Base-by-base conservation (phyloP, 805 yeast genomes). In the Hanseniaspora osmophila region DNA sequence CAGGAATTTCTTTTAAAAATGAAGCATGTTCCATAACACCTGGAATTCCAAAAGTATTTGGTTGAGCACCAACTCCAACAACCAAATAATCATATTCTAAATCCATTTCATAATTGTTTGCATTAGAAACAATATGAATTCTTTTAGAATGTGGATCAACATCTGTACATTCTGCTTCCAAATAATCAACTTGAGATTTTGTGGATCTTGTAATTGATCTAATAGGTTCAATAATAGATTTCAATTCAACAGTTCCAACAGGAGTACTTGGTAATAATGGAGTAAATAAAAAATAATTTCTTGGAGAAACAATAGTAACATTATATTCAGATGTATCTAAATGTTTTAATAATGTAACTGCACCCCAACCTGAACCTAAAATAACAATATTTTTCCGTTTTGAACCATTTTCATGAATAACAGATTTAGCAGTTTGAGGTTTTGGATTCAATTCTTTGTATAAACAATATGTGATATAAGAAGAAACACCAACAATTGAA, bases 211-310 rank as follows among this genome's bases (percentile, higher is more conserved):
- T 81, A 57, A 88, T 81, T 44, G 84, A 71, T 65, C 95, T 77
- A 46, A 90, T 86, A 30, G 96, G 95, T 64, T 88, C 96, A 66
- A 86, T 82, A 60, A 88, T 88, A 19, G 96, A 88, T 64, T 92
- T 84, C 52, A 76, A 65, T 58, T 85, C 95, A 48, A 86, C 78
- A 44, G 95, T 84, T 52, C 96, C 96, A 35, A 95, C 88, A 47
- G 96, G 94, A 54, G 90, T 84, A 22, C 95, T 84, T 41, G 97
- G 96, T 56, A 88, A 72, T 61, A 88, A 70, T n/a, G 97, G 96
- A 47, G 97, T 88, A 73, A 90, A 88, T 56, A 88, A 71, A 68
- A 88, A 87, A 71, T 85, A 90, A 71, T 88, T 90, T 69, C 96
- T 78, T 51, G 97, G 96, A 38, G 95, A 85, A 41, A 88, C 83